These are phyloP conservation scores for Colletotrichum graminicola DNA, from an alignment of 2,329 filamentous ascomycete genomes.

Conservation along the genomic window DNA sequence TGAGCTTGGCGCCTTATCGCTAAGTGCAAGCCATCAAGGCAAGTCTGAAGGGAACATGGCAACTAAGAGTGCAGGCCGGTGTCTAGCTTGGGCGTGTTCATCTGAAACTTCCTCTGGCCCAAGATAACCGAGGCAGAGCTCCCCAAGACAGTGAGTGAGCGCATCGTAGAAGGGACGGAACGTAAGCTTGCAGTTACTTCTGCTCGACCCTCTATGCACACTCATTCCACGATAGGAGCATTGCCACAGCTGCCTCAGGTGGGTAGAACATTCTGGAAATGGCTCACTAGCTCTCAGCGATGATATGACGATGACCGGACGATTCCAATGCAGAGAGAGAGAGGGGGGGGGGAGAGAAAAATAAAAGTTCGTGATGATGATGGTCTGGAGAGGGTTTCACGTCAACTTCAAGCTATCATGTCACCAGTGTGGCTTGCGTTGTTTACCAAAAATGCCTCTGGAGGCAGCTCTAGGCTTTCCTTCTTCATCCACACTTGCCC, in stretches of 20 bases:
- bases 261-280: not conserved
- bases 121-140: not conserved
- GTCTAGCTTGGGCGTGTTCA: constrained; percentile 13
- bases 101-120: constrained; percentile 29
- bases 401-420: not conserved
- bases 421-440: not conserved
- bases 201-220: not conserved
- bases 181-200: not conserved
- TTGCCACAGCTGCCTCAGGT: constrained; percentile 2
- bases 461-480: not conserved
- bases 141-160: not conserved
- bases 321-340: not conserved
- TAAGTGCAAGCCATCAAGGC: constrained; percentile 22
- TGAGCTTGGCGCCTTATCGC: constrained; percentile 6
- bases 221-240: not conserved
- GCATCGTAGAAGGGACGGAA: not conserved
- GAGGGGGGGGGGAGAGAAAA: too few relatives aligned
- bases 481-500: not conserved
- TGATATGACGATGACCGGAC: not conserved
- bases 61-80: not conserved
- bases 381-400: not conserved
- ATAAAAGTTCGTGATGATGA: not conserved
- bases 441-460: not conserved
- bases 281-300: not conserved
- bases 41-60: not conserved